Conservation (phyloP, 495 filamentous ascomycete species). For the Penicillium tannophilum region DNA sequence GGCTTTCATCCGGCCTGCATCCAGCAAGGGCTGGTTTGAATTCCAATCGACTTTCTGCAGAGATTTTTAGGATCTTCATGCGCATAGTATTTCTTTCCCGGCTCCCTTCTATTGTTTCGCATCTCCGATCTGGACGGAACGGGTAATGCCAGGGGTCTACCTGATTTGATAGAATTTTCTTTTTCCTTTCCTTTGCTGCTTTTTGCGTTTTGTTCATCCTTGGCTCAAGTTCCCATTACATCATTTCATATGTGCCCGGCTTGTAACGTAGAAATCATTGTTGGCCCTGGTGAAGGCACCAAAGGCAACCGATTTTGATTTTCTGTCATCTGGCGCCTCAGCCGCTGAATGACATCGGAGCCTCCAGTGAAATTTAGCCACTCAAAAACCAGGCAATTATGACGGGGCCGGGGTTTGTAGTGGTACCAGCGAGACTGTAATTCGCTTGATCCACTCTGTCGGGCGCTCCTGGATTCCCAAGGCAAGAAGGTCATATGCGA, state of each 20-base stretch:
- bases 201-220: background rate
- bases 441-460: slow-evolving; percentile 28
- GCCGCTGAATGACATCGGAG: slow-evolving; percentile 12
- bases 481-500: slow-evolving; percentile 28
- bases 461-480: slow-evolving; percentile 30
- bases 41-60: slow-evolving; percentile 8
- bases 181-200: slow-evolving; percentile 3
- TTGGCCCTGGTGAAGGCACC: background rate
- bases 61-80: background rate
- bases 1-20: slow-evolving; percentile 14
- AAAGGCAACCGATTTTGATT: slow-evolving; percentile 4
- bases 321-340: slow-evolving; percentile 22
- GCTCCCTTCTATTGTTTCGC: background rate
- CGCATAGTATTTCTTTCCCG: background rate
- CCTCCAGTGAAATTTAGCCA: slow-evolving; percentile 9
- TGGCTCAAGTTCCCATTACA: slow-evolving; percentile 11
- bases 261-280: background rate
- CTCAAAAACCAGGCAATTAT: background rate
- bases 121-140: background rate
- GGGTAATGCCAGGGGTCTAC: background rate
- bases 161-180: background rate
- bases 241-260: background rate
- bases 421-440: slow-evolving; percentile 17
- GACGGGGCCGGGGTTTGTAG: slow-evolving; percentile 12
- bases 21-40: slow-evolving; percentile 18